Conservation (phyloP, 805 yeast genomes). For the Suhomyces sp. region DNA sequence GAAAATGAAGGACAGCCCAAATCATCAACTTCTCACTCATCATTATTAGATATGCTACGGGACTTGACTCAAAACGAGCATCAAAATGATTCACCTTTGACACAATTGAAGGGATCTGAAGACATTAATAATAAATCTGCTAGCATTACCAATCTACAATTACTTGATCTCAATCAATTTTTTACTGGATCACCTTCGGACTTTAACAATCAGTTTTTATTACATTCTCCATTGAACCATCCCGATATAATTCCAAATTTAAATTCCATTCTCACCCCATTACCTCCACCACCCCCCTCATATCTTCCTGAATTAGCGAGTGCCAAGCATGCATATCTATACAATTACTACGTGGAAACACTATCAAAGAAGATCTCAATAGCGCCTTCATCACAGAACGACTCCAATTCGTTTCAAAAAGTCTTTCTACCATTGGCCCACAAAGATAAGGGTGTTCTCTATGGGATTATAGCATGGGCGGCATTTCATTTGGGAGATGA, state of each 20-base stretch:
- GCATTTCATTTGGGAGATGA: conserved; percentile 48
- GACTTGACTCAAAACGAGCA: conserved; percentile 11
- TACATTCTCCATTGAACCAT: neutral
- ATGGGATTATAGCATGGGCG: conserved; percentile 55
- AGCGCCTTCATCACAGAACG: conserved; percentile 43
- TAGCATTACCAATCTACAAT: neutral
- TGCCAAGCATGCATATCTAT: conserved; percentile 29
- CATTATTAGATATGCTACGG: conserved; percentile 23
- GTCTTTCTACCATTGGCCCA: conserved; percentile 57
- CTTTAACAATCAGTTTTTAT: neutral
- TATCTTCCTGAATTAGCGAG: conserved; percentile 17
- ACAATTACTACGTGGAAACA: conserved; percentile 48
- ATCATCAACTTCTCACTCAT: conserved; percentile 18
- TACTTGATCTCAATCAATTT: neutral
- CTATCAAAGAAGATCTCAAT: conserved; percentile 44
- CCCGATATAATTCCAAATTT: conserved; percentile 12
- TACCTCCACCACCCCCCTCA: conserved; percentile 23
- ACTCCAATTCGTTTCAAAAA: conserved; percentile 49
- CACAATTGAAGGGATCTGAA: neutral
- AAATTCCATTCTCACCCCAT: conserved; percentile 23
- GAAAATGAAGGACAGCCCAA: neutral
- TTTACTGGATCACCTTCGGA: neutral
- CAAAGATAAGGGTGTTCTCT: conserved; percentile 47
- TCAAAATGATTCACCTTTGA: neutral
- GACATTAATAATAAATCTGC: neutral